Evolutionary conservation across 2,329 filamentous ascomycete genomes (phyloP), one percentile per base, ranked within the genome.

Genomic region (Colletotrichum liaoningense): DNA sequence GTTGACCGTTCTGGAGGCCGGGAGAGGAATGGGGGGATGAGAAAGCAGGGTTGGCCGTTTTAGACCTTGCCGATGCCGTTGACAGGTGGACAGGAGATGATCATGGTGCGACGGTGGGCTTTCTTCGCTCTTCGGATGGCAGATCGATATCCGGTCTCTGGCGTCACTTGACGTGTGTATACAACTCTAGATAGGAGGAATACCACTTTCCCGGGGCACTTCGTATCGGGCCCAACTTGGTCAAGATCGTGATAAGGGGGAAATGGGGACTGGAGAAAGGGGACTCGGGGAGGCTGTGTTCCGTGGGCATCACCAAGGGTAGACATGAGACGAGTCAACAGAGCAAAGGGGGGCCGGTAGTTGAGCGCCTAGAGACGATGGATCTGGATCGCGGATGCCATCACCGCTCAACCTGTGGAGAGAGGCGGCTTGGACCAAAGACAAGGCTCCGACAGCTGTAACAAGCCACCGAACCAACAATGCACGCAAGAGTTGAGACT

Each of bases 271-370:
- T 49, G 4, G 42, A 22, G 8, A 22, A 70, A 58, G 26, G 30
- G 7, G 35, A 26, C 3, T 70, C 67, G 66, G 55, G 35, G 67
- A 65, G 67, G 67, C 70, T 57, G 60, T 70, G 67, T 62, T 66
- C 66, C 60, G 60, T 49, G 60, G 33, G 42, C 19, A 38, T 64
- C 30, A 22, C 55, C 49, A 28, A 64, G 69, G 69, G 58, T 22
- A 42, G 22, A 72, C 26, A 30, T 72, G 67, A 73, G 70, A 70
- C 60, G 60, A 60, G 60, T 49, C 42, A 42, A 42, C 38, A 19
- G 6, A 42, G 22, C n/a, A 58, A 64, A 24, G 38, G 30, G 69
- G 58, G 58, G 30, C 22, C 54, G 22, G 26, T 56, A 14, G n/a
- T 64, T 55, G 49, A 38, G 24, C n/a, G n/a, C 3, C 35, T 2